Conservation (phyloP, 305 asterid genomes). For the Solanum hybrid region DNA sequence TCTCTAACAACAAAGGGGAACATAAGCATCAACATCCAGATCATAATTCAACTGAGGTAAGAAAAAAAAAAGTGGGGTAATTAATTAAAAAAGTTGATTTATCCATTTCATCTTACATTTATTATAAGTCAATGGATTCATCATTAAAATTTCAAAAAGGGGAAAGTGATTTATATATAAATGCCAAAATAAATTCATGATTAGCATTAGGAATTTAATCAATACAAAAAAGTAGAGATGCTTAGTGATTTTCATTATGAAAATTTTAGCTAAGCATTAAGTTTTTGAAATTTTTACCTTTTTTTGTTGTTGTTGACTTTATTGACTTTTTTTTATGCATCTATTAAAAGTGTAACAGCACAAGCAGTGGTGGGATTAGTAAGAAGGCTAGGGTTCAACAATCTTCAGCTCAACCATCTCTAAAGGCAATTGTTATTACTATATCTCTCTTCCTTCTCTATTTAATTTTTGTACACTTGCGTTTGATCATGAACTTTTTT, state of each 20-base stretch:
- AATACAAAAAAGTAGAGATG: background rate
- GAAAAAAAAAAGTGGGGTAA: background rate
- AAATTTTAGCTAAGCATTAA: background rate
- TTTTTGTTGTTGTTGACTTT: background rate
- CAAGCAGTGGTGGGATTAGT: conserved; percentile 20
- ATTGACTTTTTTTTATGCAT: background rate
- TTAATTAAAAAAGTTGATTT: background rate
- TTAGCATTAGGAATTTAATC: background rate
- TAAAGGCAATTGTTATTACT: conserved; percentile 18
- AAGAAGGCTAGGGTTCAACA: conserved; percentile 43
- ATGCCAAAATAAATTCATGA: background rate
- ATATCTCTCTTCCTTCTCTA: background rate
- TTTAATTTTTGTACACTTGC: background rate
- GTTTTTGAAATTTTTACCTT: background rate
- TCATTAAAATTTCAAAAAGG: background rate
- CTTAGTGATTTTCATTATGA: background rate
- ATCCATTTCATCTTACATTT: background rate
- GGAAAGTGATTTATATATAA: background rate
- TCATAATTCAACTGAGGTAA: conserved; percentile 60
- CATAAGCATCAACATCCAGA: conserved; percentile 28
- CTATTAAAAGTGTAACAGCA: conserved; percentile 28
- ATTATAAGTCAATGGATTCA: background rate
- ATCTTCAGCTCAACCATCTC: conserved; percentile 31
- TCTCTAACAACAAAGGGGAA: conserved; percentile 23
- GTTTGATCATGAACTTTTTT: background rate